Evolutionary conservation across 768 basidiomycete genomes (phyloP), one percentile per base, ranked within the genome.

Genomic region (Kwoniella heveanensis): DNA sequence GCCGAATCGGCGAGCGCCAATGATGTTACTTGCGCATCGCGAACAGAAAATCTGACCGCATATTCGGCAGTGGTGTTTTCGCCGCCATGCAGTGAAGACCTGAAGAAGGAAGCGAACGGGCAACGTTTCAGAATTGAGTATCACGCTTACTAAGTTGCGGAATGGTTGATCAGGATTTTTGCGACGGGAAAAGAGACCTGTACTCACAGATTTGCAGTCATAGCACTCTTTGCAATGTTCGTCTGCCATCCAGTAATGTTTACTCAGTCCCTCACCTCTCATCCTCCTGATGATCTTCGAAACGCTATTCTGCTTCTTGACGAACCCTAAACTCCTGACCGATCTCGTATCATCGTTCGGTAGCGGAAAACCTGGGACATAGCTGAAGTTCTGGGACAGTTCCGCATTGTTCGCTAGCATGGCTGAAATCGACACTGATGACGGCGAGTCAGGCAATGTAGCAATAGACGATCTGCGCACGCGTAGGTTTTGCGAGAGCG

Each of bases 31-130:
- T 1, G 96, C 93, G 79, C 96, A 99, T 9, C 92, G 87, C 30
- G 91, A 92, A 80, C 96, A 99, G 77, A 97, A 99, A 77, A 99
- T 94, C 80, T 96, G 94, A 30, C 94, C 94, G 90, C 96, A 98
- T 79, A 98, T 92, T 13, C 96, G 87, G 81, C 96, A 99, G 77
- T 99, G 96, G 73, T 99, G 96, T 79, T 94, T 96, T 67, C 96
- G 83, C 56, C 94, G 82, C 91, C 92, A 97, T 1, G 93, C 86
- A 0, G 92, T 91, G 81, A 99, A 99, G 2, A 69, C 57, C 70
- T 77, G 50, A 5, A 13, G 27, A 48, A 57, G n/a, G n/a, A n/a
- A n/a, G n/a, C n/a, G n/a, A n/a, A n/a, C n/a, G n/a, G n/a, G n/a
- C n/a, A n/a, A n/a, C n/a, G n/a, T n/a, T n/a, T n/a, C n/a, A n/a